Evolutionary conservation across 331 rosid species (phyloP), one percentile per base, ranked within the genome.

Genomic region (Malus hybrid): DNA sequence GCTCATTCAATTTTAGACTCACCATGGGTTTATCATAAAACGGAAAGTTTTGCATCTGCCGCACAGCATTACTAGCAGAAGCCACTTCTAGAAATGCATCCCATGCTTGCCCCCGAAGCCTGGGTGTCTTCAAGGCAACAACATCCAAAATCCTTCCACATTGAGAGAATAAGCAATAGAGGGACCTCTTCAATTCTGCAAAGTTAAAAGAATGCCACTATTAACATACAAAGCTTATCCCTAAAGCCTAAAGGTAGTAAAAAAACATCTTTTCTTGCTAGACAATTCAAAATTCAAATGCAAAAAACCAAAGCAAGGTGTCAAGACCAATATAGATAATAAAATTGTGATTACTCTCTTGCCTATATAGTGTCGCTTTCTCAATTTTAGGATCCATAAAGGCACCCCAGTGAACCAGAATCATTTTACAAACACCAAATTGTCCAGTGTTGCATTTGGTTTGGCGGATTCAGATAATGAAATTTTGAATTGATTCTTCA

Each of bases 1-100:
- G 69, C 29, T 57, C 19, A 32, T 42, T 53, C 68, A 42, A 42
- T 10, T 42, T 42, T 10, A 85, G 61, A 86, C 86, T 26, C 79
- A 94, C 99, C 97, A 94, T 92, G 34, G 99, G 99, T 79, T 94
- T 94, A 28, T 92, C 97, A 84, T 94, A 94, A 78, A 94, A 94
- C 13, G 99, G 97, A 79, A 94, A 94, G 78, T 90, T 94, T 69
- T 94, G 97, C 99, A 94, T 90, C 79, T 94, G 99, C 60, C 99
- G 87, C 83, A 94, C 99, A 56, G 99, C 99, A 85, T 90, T 88
- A 80, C 99, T 94, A 20, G 99, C 99, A 76, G 99, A 91, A 18
- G 99, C 83, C 70, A 94, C 95, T 90, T 94, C 99, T 71, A 87
- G 90, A 73, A 92, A 94, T 56, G 91, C 93, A 82, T 92, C 90